Evolutionary conservation across 2,329 filamentous ascomycete species (phyloP), one percentile per base, ranked within the genome.

Genomic region (Microcyclospora pomicola): DNA sequence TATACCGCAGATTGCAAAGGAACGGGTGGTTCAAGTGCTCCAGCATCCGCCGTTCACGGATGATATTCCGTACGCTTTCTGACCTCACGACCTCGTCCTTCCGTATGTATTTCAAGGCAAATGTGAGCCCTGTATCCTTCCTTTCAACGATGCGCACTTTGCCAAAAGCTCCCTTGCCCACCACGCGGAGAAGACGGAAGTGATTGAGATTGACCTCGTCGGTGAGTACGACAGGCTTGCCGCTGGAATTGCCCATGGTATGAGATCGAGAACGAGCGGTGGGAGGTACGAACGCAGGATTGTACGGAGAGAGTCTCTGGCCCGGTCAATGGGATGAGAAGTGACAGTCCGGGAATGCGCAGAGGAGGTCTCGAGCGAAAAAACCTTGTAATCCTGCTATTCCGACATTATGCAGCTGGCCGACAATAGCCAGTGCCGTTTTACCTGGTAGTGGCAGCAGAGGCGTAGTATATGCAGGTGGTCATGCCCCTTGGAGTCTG

Each of bases 11-110:
- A 62, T 98, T 98, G 68, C 88, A 96, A 50, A 98, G 82, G 61
- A 96, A 98, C 16, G 88, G 86, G 56, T 98, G 91, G 59, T 94
- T 95, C 53, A 98, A 73, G 60, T 96, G 86, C 65, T 98, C 87
- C 56, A 98, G 75, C 91, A 98, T 98, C 58, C 88, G 79, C 47
- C 91, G 77, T 68, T 98, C 91, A 51, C 91, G 80, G 56, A 98
- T 91, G 50, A 98, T 98, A 60, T 98, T 98, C 54, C 88, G 82
- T 43, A 96, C 91, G 59, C 88, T 96, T 63, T 96, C 91, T 45
- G 87, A 94, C 56, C 88, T 84, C 52, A 98, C 86, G 51, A 98
- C 88, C 75, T 96, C 88, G 81, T 96, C 88, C 73, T 95, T 96
- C 49, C 87, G 79, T 48, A 96, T 96, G 62, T 96, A 96, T 64